phyloP scores from a whole-genome alignment of 164 flowering plant species.

The Sedum album region DNA sequence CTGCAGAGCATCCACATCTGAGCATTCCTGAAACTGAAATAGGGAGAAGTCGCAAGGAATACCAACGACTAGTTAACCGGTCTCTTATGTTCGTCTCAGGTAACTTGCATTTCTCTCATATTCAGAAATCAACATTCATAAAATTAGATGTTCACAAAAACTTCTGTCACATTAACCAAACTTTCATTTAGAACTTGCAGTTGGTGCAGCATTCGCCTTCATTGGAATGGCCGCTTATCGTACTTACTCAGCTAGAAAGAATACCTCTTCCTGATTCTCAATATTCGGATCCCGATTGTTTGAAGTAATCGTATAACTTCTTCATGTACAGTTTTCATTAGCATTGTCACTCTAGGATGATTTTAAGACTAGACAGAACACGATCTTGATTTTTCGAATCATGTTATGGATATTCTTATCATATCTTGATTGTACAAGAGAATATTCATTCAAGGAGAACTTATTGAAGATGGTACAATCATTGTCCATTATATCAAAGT shows the following conservation, averaged over 20 bases:
- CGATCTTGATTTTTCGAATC: not conserved
- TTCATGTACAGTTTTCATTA: not conserved
- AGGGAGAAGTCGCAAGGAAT: slow-evolving; percentile 84
- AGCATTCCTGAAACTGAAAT: slow-evolving; percentile 97
- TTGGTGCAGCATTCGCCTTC: slow-evolving; percentile 7
- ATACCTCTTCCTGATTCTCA: not conserved
- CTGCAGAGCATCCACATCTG: slow-evolving; percentile 89
- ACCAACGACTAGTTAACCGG: slow-evolving; percentile 60
- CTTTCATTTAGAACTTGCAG: slow-evolving; percentile 7
- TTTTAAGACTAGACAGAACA: not conserved
- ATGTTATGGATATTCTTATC: not conserved
- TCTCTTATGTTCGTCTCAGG: slow-evolving; percentile 87
- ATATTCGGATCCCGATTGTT: not conserved
- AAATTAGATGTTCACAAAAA: not conserved
- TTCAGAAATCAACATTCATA: not conserved
- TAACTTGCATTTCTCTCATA: slow-evolving; percentile 12
- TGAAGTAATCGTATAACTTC: not conserved
- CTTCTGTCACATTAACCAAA: not conserved
- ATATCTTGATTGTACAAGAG: no score
- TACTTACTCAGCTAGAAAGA: slow-evolving; percentile 10
- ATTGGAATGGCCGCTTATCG: slow-evolving; percentile 9
- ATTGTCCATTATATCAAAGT: no score
- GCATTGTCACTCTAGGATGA: not conserved
- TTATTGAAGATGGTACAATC: no score
- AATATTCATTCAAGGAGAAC: no score